A percentile compares a stretch with the other conserved stretches of the same genome.
phyloP scores from a whole-genome alignment of 306 rosid genomes.

The Fragaria iinumae region DNA sequence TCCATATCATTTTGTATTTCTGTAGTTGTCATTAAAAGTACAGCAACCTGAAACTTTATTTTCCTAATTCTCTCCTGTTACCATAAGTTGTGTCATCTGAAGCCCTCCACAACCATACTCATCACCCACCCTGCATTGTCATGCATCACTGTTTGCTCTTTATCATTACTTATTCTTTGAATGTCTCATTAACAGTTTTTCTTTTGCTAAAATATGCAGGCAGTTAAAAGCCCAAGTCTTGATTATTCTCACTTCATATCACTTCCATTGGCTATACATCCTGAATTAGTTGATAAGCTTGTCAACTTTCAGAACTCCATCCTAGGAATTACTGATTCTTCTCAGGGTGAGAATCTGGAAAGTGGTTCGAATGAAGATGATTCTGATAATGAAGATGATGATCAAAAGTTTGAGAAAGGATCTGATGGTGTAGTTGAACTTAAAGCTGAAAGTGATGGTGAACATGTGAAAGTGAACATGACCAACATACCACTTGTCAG shows the following conservation, averaged over 20 bases:
- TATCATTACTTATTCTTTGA: not conserved
- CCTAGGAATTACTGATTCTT: conserved; percentile 46
- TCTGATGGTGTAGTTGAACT: conserved; percentile 60
- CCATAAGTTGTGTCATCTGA: not conserved
- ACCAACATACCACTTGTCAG: conserved; percentile 60
- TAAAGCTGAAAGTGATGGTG: conserved; percentile 39
- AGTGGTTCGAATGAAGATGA: conserved; percentile 46
- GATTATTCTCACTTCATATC: conserved; percentile 93
- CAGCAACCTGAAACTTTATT: not conserved
- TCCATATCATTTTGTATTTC: conserved; percentile 17
- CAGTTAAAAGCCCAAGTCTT: conserved; percentile 65
- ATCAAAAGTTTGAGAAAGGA: conserved; percentile 41
- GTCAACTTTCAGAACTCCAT: conserved; percentile 62
- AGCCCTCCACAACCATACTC: not conserved
- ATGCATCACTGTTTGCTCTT: not conserved
- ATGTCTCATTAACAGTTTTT: not conserved
- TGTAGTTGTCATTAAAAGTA: not conserved
- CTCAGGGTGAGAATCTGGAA: conserved; percentile 37
- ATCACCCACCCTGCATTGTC: not conserved
- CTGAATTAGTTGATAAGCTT: conserved; percentile 81
- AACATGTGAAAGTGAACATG: conserved; percentile 52
- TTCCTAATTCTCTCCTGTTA: not conserved
- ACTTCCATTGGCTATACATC: conserved; percentile 90
- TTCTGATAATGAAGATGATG: conserved; percentile 43
- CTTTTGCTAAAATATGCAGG: conserved; percentile 39